A percentile compares a stretch with the other conserved stretches of the same genome.
Conservation (phyloP, 1,284 basidiomycete species). For the Phaffia rhodozyma region DNA sequence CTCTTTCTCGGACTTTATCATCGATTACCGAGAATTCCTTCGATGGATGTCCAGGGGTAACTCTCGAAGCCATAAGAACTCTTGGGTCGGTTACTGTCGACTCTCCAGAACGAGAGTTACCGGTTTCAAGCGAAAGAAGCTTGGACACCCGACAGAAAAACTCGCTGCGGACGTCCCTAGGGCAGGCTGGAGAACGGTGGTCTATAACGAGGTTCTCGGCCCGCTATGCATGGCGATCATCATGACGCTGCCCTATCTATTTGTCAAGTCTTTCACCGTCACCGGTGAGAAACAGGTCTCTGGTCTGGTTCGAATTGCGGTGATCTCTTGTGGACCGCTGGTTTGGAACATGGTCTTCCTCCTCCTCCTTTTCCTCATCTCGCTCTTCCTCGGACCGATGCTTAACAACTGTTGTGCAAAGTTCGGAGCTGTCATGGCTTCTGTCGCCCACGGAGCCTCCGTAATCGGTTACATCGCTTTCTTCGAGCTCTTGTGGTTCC, state of each 20-base stretch:
- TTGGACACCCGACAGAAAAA: constrained; percentile 89
- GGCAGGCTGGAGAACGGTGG: constrained; percentile 75
- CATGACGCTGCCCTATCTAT: constrained; percentile 78
- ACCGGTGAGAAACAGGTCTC: constrained; percentile 42
- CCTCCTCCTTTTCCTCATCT: constrained; percentile 73
- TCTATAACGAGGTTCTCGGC: constrained; percentile 77
- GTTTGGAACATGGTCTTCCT: constrained; percentile 89
- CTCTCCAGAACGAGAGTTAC: constrained; percentile 89
- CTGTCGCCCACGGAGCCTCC: constrained; percentile 66
- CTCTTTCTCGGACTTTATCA: constrained; percentile 83
- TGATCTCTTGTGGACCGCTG: constrained; percentile 87
- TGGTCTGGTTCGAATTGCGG: constrained; percentile 79
- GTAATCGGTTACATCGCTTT: constrained; percentile 75
- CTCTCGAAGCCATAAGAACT: constrained; percentile 88
- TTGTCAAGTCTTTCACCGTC: constrained; percentile 50
- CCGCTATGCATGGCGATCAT: constrained; percentile 70
- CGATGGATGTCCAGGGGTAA: constrained; percentile 97
- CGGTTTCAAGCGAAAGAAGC: constrained; percentile 91
- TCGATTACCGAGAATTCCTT: constrained; percentile 91
- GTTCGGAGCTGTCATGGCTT: constrained; percentile 83
- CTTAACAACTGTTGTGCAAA: constrained; percentile 68
- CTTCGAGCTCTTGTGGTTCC: constrained; percentile 95
- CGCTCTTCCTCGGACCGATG: constrained; percentile 84
- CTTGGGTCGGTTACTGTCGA: constrained; percentile 95
- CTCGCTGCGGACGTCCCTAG: constrained; percentile 82